Evolutionary conservation across 1,284 basidiomycete species (phyloP).

Genomic region (Volvariella surrecta): DNA sequence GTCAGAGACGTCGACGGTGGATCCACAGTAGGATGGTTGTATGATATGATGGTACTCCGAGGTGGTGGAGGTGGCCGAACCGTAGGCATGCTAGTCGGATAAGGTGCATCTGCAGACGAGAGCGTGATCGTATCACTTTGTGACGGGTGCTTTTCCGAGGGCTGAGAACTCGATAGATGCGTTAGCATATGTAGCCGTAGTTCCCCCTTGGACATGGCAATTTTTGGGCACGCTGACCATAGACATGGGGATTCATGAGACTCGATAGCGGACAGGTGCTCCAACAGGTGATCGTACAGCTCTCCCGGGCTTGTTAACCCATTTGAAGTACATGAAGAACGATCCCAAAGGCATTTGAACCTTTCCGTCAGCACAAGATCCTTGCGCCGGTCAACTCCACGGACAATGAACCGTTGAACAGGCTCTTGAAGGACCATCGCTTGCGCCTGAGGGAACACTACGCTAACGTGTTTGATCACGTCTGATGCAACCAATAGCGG

Average conservation of each 20-base stretch:
- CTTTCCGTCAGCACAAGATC: conserved; percentile 43
- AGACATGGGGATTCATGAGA: conserved; percentile 41
- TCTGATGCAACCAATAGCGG: conserved; percentile 72
- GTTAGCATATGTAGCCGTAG: conserved; percentile 64
- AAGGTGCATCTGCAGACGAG: conserved; percentile 38
- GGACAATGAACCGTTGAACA: conserved; percentile 70
- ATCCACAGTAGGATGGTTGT: conserved; percentile 46
- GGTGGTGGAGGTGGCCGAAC: conserved; percentile 54
- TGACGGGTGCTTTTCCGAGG: conserved; percentile 45
- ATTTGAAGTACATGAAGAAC: conserved; percentile 39
- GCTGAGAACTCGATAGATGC: conserved; percentile 54
- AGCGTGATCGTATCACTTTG: conserved; percentile 65
- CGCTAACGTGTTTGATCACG: conserved; percentile 79
- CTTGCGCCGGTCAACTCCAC: conserved; percentile 64
- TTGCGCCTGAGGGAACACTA: conserved; percentile 70
- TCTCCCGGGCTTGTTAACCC: conserved; percentile 43
- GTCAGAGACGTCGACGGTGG: conserved; percentile 68
- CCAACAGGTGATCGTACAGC: conserved; percentile 62
- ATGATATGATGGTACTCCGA: conserved; percentile 47
- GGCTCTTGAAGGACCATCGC: conserved; percentile 75
- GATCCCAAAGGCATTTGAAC: conserved; percentile 66
- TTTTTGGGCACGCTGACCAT: conserved; percentile 56
- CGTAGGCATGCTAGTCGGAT: conserved; percentile 55
- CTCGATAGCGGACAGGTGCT: conserved; percentile 41
- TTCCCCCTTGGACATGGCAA: conserved; percentile 34